Percentiles rank a stretch among this genome's conserved stretches.
Evolutionary conservation across 768 basidiomycete genomes (phyloP).

Genomic region (Boletus fagicola): DNA sequence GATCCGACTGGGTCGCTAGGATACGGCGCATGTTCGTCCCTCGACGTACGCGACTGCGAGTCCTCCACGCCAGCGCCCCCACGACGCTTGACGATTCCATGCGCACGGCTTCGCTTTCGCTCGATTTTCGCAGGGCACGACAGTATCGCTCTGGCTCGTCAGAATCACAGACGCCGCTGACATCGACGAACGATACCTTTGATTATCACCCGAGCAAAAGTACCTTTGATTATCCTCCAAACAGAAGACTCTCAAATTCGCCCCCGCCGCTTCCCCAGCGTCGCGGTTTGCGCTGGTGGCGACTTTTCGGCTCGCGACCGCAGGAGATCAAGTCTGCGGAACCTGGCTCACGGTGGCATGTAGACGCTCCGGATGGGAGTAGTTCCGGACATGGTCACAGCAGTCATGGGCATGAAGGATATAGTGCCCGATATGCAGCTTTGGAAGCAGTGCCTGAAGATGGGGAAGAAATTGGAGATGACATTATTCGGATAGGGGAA

Average conservation of each 20-base stretch:
- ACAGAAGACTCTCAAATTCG: not conserved
- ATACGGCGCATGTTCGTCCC: conserved; percentile 18
- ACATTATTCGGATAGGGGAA: conserved; percentile 24
- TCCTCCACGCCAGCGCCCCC: conserved; percentile 12
- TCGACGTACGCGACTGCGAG: conserved; percentile 13
- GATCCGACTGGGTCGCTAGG: conserved; percentile 13
- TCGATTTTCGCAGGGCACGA: conserved; percentile 8
- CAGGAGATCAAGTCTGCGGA: conserved; percentile 23
- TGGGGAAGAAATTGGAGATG: conserved; percentile 5
- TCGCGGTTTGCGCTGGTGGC: conserved; percentile 24
- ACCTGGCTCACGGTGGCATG: conserved; percentile 21
- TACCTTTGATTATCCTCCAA: conserved; percentile 13
- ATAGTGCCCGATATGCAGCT: not conserved
- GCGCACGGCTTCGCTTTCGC: not conserved
- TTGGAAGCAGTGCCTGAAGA: conserved; percentile 16
- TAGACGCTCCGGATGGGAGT: conserved; percentile 29
- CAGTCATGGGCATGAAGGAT: conserved; percentile 9
- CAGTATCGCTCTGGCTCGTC: conserved; percentile 25
- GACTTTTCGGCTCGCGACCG: conserved; percentile 25
- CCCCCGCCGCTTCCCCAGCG: conserved; percentile 4
- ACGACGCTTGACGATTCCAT: conserved; percentile 29
- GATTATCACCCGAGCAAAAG: conserved; percentile 9
- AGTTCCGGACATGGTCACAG: conserved; percentile 20
- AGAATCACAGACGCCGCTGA: conserved; percentile 31
- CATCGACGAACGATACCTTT: not conserved